Evolutionary conservation across 768 basidiomycete genomes (phyloP).

Genomic region (Boletus bicolor): DNA sequence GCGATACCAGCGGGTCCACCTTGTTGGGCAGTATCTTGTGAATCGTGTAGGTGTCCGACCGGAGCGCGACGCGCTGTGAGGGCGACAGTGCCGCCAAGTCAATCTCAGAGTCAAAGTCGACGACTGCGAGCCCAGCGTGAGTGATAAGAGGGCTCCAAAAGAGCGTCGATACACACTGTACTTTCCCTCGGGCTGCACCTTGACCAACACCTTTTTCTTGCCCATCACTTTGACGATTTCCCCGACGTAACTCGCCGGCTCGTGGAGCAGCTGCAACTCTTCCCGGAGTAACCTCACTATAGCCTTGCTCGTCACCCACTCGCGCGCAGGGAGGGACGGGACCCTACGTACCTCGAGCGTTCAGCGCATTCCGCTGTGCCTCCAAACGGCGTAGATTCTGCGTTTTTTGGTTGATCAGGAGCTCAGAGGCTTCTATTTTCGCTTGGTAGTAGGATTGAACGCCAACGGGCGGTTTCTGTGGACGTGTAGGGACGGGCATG

Average conservation of each 20-base stretch:
- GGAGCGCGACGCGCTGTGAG: conserved; percentile 88
- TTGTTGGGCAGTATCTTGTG: conserved; percentile 98
- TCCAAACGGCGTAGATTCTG: conserved; percentile 94
- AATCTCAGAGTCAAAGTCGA: conserved; percentile 89
- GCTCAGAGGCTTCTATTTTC: conserved; percentile 91
- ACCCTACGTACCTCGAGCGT: conserved; percentile 73
- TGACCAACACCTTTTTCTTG: conserved; percentile 97
- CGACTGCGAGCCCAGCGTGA: conserved; percentile 50
- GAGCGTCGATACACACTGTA: conserved; percentile 66
- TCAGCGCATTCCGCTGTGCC: conserved; percentile 95
- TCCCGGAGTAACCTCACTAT: conserved; percentile 86
- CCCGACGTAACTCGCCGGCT: conserved; percentile 96
- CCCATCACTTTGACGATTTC: conserved; percentile 99
- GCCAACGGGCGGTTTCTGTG: conserved; percentile 51
- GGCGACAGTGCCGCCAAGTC: conserved; percentile 77
- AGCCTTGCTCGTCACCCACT: no score
- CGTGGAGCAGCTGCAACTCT: conserved; percentile 88
- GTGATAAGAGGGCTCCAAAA: no score
- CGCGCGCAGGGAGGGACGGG: no score
- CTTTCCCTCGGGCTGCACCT: conserved; percentile 98
- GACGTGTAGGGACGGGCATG: conserved; percentile 39
- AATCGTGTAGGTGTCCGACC: conserved; percentile 93
- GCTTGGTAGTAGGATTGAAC: conserved; percentile 92
- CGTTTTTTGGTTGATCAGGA: conserved; percentile 93
- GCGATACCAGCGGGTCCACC: conserved; percentile 94